Base-by-base conservation (phyloP, 1,139 yeast genomes). In the Blastobotrys aristatus region DNA sequence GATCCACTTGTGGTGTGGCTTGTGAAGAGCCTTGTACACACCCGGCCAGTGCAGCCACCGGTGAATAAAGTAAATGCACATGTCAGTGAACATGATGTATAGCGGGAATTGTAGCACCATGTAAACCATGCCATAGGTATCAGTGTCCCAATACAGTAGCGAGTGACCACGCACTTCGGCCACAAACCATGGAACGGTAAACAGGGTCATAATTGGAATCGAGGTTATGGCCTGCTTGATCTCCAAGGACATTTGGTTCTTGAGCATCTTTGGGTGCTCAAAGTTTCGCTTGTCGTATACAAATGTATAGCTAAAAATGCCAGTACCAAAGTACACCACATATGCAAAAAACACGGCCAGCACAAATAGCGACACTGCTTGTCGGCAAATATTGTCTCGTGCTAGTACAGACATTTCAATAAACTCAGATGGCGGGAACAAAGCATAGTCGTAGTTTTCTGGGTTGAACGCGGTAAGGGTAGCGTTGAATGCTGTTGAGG, bases 1-100 rank as follows among this genome's bases (percentile, higher is more conserved):
- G 61, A 92, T 82, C 98, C 98, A 92, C 71, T 92, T 94, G 76
- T 92, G 98, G 68, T 92, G 98, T n/a, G 97, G 97, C 72, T 92
- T 92, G 73, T 92, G 98, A 56, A 92, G 72, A 30, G 64, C 67
- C 73, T 84, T 90, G 77, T 92, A 92, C 36, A 92, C 82, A 32
- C 75, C 61, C 27, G 96, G 97, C 84, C 90, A 86, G 67, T 92
- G 98, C 61, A 92, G 75, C 77, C 87, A 79, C 63, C 97, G 81
- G 70, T 92, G 98, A 58, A 89, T 84, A 63, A 85, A 75, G 67
- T 92, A 92, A 61, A 92, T 88, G 50, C 92, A 86, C 65, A 88
- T 84, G 68, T 92, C 98, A 6, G 98, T 90, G 66, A 92, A 92
- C 73, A 92, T 75, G 55, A 92, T 76, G 69, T 90, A 92, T 30